phyloP scores from a whole-genome alignment of 306 rosid genomes.

The Quercus suber region DNA sequence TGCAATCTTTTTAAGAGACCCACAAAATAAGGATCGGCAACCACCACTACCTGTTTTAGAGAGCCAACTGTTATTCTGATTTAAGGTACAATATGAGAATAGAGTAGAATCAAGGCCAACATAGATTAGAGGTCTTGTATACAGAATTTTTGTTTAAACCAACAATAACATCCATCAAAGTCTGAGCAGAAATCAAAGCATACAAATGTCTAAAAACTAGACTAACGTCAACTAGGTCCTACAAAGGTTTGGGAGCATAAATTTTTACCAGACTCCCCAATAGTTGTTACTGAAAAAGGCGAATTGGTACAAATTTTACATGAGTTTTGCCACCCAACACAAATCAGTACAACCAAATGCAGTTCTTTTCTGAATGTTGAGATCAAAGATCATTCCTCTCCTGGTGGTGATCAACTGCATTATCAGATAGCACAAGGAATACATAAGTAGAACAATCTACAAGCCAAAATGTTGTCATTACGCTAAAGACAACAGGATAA shows the following conservation, averaged over 20 bases:
- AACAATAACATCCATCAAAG: neutral
- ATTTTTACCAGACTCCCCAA: neutral
- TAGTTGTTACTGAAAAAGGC: neutral
- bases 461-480: neutral
- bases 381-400: conserved; percentile 58
- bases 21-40: too few species aligned
- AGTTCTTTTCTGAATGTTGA: conserved; percentile 4
- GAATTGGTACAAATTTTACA: conserved; percentile 23
- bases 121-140: neutral
- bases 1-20: neutral
- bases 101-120: neutral
- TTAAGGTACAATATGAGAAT: neutral
- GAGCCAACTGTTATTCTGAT: neutral
- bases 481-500: neutral
- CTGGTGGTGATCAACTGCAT: conserved; percentile 75
- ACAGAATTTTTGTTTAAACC: neutral
- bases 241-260: conserved; percentile 1
- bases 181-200: neutral
- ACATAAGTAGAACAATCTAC: neutral
- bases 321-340: conserved; percentile 16
- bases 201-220: neutral
- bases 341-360: conserved; percentile 15
- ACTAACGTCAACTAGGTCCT: conserved; percentile 8
- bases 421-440: neutral
- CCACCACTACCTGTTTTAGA: neutral